phyloP scores from a whole-genome alignment of 73 alveolate genomes.

The Uronychia setigera region DNA sequence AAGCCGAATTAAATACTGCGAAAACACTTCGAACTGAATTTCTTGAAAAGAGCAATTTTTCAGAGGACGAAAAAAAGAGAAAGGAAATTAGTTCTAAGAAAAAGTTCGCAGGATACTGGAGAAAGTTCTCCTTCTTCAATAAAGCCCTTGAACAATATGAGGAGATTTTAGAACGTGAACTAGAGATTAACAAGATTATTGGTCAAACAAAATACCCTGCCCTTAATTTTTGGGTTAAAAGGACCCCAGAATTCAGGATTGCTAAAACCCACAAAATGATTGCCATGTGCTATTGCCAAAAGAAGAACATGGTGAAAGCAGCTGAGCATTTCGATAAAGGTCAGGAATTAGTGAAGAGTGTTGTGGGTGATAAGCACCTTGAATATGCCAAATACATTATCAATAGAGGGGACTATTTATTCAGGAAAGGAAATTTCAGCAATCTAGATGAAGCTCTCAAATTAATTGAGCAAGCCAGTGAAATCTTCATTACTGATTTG shows the following conservation, averaged over 20 bases:
- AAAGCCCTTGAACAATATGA: neutral
- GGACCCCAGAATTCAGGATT: neutral
- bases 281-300: neutral
- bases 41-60: neutral
- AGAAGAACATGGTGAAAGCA: neutral
- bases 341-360: neutral
- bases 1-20: neutral
- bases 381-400: neutral
- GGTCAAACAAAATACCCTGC: neutral
- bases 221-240: neutral
- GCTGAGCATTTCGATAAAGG: neutral
- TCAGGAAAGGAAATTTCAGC: neutral
- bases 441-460: neutral
- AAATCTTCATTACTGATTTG: neutral
- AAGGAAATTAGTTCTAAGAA: neutral
- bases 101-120: constrained; percentile 3
- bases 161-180: neutral
- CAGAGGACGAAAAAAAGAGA: neutral
- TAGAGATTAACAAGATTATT: neutral
- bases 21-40: neutral
- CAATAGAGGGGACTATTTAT: neutral
- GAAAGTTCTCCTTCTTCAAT: constrained; percentile 2
- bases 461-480: constrained; percentile 3
- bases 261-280: neutral
- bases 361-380: neutral